A percentile compares a stretch with the other conserved stretches of the same genome.
Conservation (phyloP, 2,329 filamentous ascomycete genomes). For the Talaromyces sp. region DNA sequence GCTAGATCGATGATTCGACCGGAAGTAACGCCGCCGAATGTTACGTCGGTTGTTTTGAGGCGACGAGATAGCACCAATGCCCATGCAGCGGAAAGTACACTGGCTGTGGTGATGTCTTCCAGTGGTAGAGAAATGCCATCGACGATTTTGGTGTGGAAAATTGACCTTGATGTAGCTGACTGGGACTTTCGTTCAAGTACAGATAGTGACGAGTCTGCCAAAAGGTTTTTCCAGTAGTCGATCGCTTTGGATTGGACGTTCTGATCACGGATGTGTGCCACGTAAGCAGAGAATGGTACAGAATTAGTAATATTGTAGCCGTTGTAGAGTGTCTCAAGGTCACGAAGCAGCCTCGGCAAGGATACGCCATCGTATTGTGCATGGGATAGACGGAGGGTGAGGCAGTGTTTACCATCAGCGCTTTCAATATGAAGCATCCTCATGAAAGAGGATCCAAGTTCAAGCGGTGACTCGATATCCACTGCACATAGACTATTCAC, state of each 20-base stretch:
- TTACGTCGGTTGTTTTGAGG: constrained; percentile 66
- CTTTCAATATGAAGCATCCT: neutral
- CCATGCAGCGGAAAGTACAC: constrained; percentile 66
- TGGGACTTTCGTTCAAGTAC: neutral
- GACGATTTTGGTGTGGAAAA: constrained; percentile 5
- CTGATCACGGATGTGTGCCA: neutral
- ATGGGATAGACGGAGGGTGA: constrained; percentile 60
- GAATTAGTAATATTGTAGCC: constrained; percentile 22
- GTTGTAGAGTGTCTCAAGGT: constrained; percentile 55
- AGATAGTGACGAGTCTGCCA: neutral
- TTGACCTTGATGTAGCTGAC: neutral
- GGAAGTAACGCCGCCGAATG: constrained; percentile 79
- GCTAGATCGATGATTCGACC: constrained; percentile 70
- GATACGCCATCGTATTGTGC: constrained; percentile 67
- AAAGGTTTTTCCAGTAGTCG: neutral
- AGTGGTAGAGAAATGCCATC: neutral
- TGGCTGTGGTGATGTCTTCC: constrained; percentile 58
- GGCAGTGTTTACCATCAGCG: constrained; percentile 36
- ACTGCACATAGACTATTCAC: neutral
- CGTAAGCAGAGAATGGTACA: neutral
- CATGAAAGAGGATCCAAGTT: constrained; percentile 9
- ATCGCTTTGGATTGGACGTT: neutral
- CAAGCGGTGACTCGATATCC: neutral
- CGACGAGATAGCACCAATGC: constrained; percentile 66
- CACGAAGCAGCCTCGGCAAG: constrained; percentile 57